Base-by-base conservation (phyloP, 2,329 filamentous ascomycete species). In the Balansia obtecta region DNA sequence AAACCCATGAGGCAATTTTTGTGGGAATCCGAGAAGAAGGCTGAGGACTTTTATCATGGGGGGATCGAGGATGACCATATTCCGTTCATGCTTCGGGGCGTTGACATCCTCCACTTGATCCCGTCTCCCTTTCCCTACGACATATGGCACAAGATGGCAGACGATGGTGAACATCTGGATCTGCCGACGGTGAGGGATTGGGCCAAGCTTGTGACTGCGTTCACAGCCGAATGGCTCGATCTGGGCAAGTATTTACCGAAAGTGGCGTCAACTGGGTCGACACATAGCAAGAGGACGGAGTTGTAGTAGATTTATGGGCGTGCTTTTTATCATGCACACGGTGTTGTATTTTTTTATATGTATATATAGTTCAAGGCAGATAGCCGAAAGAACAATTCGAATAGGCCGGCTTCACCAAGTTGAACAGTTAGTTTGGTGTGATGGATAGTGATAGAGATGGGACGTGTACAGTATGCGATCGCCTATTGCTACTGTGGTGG, bases 211-310 rank as follows among this genome's bases (percentile, higher is more conserved):
- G 73, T 91, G 7, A 84, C 86, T 1, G 90, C 82, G 0, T 98
- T 97, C 69, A 78, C 82, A 34, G 83, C 86, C 0, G 91, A 97
- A 68, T 97, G 90, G 89, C 80, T 97, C 79, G 90, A 95, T 57
- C 67, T 97, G 53, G 68, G 68, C 20, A 61, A 62, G 6, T 61
- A 64, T 40, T 60, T 72, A 55, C 61, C 67, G 11, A 63, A 62
- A 54, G 50, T 54, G 49, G 44, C 50, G 30, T 47, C 55, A 22
- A 52, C 49, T 27, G 57, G n/a, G 16, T 50, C 50, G 46, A 55
- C 54, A 10, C 52, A 56, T 33, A 64, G 62, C 46, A 61, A 58
- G 51, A 59, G 60, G 53, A 65, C 64, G 20, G 67, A 68, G 46
- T 57, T 69, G 51, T 57, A 50, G 40, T 15, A 22, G 27, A 12